These are phyloP conservation scores for Candida maris DNA, from an alignment of 805 yeast genomes.

Conservation along the genomic window DNA sequence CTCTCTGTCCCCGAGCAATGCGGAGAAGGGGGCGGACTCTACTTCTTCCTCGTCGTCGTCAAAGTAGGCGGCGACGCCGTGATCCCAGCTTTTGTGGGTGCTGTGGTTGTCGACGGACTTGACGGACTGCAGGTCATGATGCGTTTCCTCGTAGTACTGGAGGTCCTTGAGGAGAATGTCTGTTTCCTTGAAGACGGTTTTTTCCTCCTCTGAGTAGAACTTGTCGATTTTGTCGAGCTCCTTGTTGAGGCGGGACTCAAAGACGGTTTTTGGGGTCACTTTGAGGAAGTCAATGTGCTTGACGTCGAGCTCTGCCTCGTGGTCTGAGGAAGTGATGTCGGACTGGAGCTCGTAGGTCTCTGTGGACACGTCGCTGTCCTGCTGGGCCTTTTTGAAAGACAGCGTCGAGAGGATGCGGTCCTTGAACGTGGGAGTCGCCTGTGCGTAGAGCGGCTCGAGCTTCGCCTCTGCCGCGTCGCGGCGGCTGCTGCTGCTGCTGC, in stretches of 20 bases:
- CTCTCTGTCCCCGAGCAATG: slow-evolving; percentile 47
- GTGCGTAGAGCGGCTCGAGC: slow-evolving; percentile 12
- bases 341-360: slow-evolving; percentile 21
- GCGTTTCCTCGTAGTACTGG: slow-evolving; percentile 32
- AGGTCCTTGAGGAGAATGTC: slow-evolving; percentile 47
- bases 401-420: slow-evolving; percentile 18
- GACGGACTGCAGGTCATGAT: slow-evolving; percentile 20
- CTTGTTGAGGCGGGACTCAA: slow-evolving; percentile 41
- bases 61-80: slow-evolving; percentile 27
- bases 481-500: too few species aligned
- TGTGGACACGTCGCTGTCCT: slow-evolving; percentile 7
- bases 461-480: too few species aligned
- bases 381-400: slow-evolving; percentile 8
- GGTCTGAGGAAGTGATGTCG: slow-evolving; percentile 2
- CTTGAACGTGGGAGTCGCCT: slow-evolving; percentile 11
- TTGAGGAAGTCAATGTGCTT: slow-evolving; percentile 20
- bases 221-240: slow-evolving; percentile 51
- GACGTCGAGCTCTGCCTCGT: slow-evolving; percentile 6
- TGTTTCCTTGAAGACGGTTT: slow-evolving; percentile 42
- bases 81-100: slow-evolving; percentile 15
- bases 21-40: slow-evolving; percentile 39
- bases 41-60: slow-evolving; percentile 36
- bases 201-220: slow-evolving; percentile 47
- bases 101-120: slow-evolving; percentile 23
- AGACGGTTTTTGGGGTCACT: slow-evolving; percentile 40